Conservation (phyloP, 805 yeast species). For the Cyberlindnera sargentensis region DNA sequence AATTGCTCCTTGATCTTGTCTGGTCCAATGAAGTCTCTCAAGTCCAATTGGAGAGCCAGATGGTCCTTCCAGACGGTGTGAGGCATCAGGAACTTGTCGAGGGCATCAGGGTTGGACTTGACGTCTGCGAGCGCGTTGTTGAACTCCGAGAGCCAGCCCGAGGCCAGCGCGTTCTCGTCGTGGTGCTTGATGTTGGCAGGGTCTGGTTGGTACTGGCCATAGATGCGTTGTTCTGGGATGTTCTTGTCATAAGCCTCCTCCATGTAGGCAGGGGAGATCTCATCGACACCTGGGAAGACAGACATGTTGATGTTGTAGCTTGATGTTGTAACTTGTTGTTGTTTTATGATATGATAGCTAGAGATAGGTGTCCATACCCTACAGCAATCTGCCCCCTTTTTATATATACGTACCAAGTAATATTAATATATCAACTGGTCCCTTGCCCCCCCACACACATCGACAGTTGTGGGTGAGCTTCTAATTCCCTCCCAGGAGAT, state of each 20-base stretch:
- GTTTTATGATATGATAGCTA: too few relatives aligned
- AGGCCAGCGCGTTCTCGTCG: slow-evolving; percentile 20
- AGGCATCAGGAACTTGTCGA: slow-evolving; percentile 22
- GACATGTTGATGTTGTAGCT: slow-evolving; percentile 8
- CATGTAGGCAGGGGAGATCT: slow-evolving; percentile 21
- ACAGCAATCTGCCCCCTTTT: too few relatives aligned
- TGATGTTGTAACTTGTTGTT: too few relatives aligned
- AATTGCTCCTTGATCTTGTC: slow-evolving; percentile 22
- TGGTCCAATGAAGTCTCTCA: slow-evolving; percentile 28
- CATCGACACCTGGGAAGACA: slow-evolving; percentile 17
- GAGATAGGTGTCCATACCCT: too few relatives aligned
- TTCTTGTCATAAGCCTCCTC: slow-evolving; percentile 20
- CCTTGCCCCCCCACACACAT: too few relatives aligned
- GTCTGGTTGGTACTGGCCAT: slow-evolving; percentile 23
- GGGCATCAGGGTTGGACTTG: slow-evolving; percentile 7
- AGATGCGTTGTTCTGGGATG: slow-evolving; percentile 23
- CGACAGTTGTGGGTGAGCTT: too few relatives aligned
- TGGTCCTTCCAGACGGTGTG: slow-evolving; percentile 35
- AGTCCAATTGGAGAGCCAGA: slow-evolving; percentile 27
- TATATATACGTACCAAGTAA: too few relatives aligned
- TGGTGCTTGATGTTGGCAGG: slow-evolving; percentile 22
- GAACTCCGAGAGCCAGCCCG: slow-evolving; percentile 27
- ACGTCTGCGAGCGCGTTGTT: slow-evolving; percentile 17
- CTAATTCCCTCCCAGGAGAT: too few relatives aligned
- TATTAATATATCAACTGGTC: too few relatives aligned